Percentiles rank a stretch among this genome's conserved stretches.
phyloP scores from a whole-genome alignment of 2,329 filamentous ascomycete genomes.

The Capronia coronata region DNA sequence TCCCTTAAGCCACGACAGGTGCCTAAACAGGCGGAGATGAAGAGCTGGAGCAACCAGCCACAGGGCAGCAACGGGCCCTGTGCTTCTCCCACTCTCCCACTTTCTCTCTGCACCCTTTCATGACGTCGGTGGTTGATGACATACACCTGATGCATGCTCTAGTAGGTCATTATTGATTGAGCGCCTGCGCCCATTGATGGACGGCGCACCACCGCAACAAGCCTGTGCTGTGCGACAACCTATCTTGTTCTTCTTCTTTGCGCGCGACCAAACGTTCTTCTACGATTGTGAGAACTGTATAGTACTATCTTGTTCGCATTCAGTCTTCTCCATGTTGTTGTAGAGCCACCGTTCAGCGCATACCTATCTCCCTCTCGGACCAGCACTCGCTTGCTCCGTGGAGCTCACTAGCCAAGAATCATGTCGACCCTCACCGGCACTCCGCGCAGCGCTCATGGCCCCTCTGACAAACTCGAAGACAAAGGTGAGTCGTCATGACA shows the following conservation, averaged over 20 bases:
- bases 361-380: not conserved
- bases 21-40: not conserved
- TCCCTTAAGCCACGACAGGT: too few species aligned
- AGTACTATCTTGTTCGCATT: not conserved
- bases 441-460: slow-evolving; percentile 11
- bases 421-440: slow-evolving; percentile 19
- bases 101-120: not conserved
- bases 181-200: not conserved
- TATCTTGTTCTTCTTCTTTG: not conserved
- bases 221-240: not conserved
- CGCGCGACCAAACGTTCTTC: not conserved
- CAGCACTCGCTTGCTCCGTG: not conserved
- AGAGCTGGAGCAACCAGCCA: not conserved
- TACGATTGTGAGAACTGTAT: not conserved
- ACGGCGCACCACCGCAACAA: not conserved
- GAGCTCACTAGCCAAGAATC: slow-evolving; percentile 15
- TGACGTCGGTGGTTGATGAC: slow-evolving; percentile 2
- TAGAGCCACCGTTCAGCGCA: not conserved
- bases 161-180: not conserved
- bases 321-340: not conserved
- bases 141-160: not conserved
- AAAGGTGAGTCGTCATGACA: slow-evolving; percentile 29
- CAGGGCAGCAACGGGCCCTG: not conserved
- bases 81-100: too few species aligned
- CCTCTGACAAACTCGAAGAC: slow-evolving; percentile 34